Evolutionary conservation across 139 green algal genomes (phyloP).

Genomic region (Chlorella sp.): DNA sequence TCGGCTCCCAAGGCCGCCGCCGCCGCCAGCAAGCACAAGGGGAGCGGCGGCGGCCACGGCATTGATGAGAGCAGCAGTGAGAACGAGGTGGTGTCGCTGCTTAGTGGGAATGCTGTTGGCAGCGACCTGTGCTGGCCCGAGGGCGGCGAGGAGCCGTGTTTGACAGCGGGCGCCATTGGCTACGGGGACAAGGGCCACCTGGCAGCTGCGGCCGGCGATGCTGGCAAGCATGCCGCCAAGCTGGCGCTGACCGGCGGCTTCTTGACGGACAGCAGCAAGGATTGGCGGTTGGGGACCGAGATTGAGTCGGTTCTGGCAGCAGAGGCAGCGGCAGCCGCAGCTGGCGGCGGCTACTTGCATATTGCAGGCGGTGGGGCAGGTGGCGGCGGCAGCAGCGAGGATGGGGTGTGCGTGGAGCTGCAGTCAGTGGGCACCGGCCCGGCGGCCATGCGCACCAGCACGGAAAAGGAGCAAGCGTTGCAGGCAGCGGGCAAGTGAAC

Average conservation of each 20-base stretch:
- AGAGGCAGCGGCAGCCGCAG: neutral
- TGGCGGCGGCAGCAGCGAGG: too few species aligned
- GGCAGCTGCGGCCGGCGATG: neutral
- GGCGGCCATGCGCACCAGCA: neutral
- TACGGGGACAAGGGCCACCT: neutral
- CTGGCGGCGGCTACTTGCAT: too few species aligned
- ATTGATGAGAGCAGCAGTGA: neutral
- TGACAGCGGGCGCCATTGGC: too few species aligned
- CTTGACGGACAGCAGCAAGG: neutral
- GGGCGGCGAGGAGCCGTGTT: too few species aligned
- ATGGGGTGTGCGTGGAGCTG: neutral
- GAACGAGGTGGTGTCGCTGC: neutral
- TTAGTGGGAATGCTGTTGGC: neutral
- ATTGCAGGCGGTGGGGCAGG: neutral
- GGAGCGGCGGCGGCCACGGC: neutral
- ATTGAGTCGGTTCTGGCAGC: neutral
- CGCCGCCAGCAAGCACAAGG: neutral
- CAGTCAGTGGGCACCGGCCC: neutral
- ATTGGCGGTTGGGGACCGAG: slow-evolving; percentile 2
- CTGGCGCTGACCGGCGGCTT: neutral
- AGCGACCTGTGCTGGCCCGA: neutral
- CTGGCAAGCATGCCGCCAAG: slow-evolving; percentile 3
- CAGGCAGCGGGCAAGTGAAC: slow-evolving; percentile 2
- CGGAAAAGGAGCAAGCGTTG: slow-evolving; percentile 10
- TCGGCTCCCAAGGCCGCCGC: neutral